phyloP scores from a whole-genome alignment of 2,329 filamentous ascomycete genomes.

The Ophiostoma quercus region DNA sequence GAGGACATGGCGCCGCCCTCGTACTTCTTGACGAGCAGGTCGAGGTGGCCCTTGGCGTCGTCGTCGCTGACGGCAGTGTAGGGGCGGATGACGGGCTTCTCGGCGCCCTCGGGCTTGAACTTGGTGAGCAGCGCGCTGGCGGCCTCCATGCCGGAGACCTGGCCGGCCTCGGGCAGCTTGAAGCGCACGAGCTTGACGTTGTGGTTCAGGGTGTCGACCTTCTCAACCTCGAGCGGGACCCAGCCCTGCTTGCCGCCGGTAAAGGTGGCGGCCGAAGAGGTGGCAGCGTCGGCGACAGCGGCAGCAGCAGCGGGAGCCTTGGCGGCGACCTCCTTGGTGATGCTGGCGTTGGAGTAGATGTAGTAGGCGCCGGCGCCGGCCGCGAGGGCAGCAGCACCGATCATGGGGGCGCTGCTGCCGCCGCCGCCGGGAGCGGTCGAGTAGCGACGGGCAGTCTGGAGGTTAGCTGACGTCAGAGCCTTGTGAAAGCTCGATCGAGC shows the following conservation, averaged over 20 bases:
- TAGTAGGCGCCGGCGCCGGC: constrained; percentile 57
- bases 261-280: constrained; percentile 48
- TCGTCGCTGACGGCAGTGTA: constrained; percentile 93
- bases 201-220: constrained; percentile 76
- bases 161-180: constrained; percentile 74
- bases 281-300: constrained; percentile 33
- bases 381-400: constrained; percentile 51
- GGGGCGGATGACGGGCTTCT: constrained; percentile 79
- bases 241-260: constrained; percentile 88
- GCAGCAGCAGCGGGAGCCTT: constrained; percentile 39
- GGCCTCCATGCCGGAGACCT: constrained; percentile 74
- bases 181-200: constrained; percentile 95
- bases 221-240: constrained; percentile 71
- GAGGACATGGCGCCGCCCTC: constrained; percentile 85
- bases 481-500: not conserved
- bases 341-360: constrained; percentile 45
- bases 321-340: constrained; percentile 46
- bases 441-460: constrained; percentile 56
- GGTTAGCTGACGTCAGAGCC: constrained; percentile 26
- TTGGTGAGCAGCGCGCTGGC: constrained; percentile 89
- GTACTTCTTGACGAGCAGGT: constrained; percentile 90
- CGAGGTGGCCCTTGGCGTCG: constrained; percentile 71
- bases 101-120: constrained; percentile 72
- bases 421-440: constrained; percentile 51
- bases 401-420: constrained; percentile 54